These are phyloP conservation scores for Cordyceps cateniannulata DNA, from an alignment of 2,329 filamentous ascomycete species.

Conservation along the genomic window DNA sequence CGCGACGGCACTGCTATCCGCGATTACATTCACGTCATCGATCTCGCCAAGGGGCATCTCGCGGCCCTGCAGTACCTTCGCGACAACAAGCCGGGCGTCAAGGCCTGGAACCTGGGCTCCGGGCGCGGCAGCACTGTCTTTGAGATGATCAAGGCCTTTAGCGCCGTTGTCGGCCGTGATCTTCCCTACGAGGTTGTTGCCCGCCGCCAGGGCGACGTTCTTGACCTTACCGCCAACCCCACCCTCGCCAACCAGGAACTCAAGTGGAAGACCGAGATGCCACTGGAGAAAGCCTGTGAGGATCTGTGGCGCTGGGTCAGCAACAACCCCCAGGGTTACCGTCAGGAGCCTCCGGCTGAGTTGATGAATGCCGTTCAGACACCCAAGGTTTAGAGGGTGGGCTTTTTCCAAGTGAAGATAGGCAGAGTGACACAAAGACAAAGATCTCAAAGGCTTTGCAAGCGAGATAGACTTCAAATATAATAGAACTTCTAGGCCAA, in stretches of 20 bases:
- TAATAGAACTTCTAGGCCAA: background rate
- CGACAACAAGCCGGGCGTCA: slow-evolving; percentile 76
- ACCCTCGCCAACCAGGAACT: slow-evolving; percentile 82
- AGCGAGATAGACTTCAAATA: slow-evolving; percentile 9
- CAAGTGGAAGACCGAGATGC: slow-evolving; percentile 83
- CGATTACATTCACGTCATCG: slow-evolving; percentile 96
- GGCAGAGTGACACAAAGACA: slow-evolving; percentile 1
- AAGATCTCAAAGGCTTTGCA: slow-evolving; percentile 16
- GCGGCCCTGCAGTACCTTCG: slow-evolving; percentile 86
- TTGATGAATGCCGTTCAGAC: slow-evolving; percentile 61
- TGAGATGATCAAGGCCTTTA: slow-evolving; percentile 96
- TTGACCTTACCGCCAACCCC: slow-evolving; percentile 91
- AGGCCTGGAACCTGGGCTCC: slow-evolving; percentile 94
- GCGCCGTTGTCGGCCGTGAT: slow-evolving; percentile 74
- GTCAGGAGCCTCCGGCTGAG: slow-evolving; percentile 80
- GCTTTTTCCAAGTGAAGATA: slow-evolving; percentile 3
- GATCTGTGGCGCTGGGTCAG: slow-evolving; percentile 96
- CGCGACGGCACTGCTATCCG: slow-evolving; percentile 90
- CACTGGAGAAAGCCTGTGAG: slow-evolving; percentile 85
- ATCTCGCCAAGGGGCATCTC: slow-evolving; percentile 80
- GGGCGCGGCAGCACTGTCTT: slow-evolving; percentile 93
- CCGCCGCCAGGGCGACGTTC: slow-evolving; percentile 80
- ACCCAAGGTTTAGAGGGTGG: slow-evolving; percentile 19
- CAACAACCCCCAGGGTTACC: slow-evolving; percentile 94
- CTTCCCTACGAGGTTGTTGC: slow-evolving; percentile 81